phyloP scores from a whole-genome alignment of 176 grass and related monocot genomes.

The Eleusine indica region DNA sequence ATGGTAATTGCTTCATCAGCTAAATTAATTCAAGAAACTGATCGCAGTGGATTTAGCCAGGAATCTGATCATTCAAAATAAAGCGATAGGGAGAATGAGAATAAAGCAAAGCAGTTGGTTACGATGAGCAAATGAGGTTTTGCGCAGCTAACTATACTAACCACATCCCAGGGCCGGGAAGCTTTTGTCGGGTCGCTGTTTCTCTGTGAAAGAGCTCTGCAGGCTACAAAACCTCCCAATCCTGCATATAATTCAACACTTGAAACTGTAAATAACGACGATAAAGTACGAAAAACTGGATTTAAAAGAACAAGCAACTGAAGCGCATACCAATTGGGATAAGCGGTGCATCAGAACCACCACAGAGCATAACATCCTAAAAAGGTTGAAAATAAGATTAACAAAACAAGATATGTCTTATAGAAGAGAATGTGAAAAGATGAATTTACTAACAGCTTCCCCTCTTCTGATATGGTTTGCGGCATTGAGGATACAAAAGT shows the following conservation, averaged over 20 bases:
- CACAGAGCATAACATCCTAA: slow-evolving; percentile 98
- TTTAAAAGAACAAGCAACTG: slow-evolving; percentile 3
- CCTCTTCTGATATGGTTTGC: slow-evolving; percentile 98
- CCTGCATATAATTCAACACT: slow-evolving; percentile 51
- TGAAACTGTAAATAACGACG: not conserved
- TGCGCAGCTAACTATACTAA: slow-evolving; percentile 43
- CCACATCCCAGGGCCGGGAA: slow-evolving; percentile 96
- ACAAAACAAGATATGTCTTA: slow-evolving; percentile 12
- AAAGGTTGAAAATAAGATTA: slow-evolving; percentile 50
- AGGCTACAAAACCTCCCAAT: slow-evolving; percentile 97
- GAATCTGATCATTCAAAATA: slow-evolving; percentile 22
- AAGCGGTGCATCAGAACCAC: slow-evolving; percentile 96
- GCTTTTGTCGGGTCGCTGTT: slow-evolving; percentile 95
- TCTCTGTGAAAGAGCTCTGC: slow-evolving; percentile 96
- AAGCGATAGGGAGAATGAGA: slow-evolving; percentile 14
- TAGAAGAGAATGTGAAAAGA: slow-evolving; percentile 6
- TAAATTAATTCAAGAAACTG: slow-evolving; percentile 9
- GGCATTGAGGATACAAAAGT: slow-evolving; percentile 98
- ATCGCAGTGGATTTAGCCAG: not conserved
- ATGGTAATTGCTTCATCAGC: not conserved
- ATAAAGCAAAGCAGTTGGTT: slow-evolving; percentile 29
- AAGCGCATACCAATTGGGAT: slow-evolving; percentile 78
- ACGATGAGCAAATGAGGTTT: slow-evolving; percentile 8
- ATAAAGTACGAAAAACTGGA: slow-evolving; percentile 30
- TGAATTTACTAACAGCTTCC: slow-evolving; percentile 73